Evolutionary conservation across 2,329 filamentous ascomycete genomes (phyloP), one percentile per base, ranked within the genome.

Genomic region (Alternaria viburni): DNA sequence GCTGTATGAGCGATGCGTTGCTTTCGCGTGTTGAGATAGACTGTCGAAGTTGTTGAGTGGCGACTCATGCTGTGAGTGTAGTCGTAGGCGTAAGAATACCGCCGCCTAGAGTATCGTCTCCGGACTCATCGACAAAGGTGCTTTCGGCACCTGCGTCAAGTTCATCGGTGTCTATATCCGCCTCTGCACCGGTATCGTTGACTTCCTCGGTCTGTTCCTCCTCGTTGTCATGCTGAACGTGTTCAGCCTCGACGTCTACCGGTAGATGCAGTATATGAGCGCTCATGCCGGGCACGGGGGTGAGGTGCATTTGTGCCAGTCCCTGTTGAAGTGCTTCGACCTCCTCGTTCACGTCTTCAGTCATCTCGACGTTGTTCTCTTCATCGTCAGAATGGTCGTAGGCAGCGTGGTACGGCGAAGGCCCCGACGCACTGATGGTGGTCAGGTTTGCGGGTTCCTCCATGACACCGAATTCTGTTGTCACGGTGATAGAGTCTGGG

Each of bases 401-500:
- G 12, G 57, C 50, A 10, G 57, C 50, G 32, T 71, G 62, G 13
- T 64, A 60, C 15, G 62, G 58, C 13, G 70, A 62, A 0, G 68
- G 69, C 15, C 68, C 75, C 2, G 73, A 66, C 5, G 73, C 69
- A 26, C 68, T 72, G 60, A 79, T 74, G 54, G 70, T 67, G 3
- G 74, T 77, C 32, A 77, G 41, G 26, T 75, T 74, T 43, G 65
- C 75, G 0, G 73, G 71, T 50, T 78, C 77, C 28, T 78, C 70
- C 15, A 69, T 62, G 8, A 78, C 75, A 6, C 76, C 77, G 50
- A 79, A 79, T 11, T 75, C 76, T 1, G 74, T 78, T 1, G 75
- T 78, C 0, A 79, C 75, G 0, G 75, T 78, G 36, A 78, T 79
- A 7, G 71, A 73, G 59, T 78, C 77, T 0, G 75, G 75, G 54